phyloP scores from a whole-genome alignment of 495 filamentous ascomycete genomes.

The Clavariopsis aquatica region DNA sequence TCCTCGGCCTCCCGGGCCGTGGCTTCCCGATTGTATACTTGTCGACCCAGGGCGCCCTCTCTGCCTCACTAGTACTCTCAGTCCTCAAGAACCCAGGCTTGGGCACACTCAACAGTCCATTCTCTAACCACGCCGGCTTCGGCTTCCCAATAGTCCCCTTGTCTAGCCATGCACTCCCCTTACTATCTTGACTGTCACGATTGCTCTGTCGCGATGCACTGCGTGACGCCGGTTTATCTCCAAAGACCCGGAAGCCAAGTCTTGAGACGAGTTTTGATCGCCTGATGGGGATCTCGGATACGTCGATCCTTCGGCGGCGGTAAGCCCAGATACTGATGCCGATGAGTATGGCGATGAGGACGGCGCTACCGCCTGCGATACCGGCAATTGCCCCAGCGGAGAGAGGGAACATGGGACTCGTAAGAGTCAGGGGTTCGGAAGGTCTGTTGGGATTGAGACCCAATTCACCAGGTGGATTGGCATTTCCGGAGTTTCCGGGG shows the following conservation, averaged over 20 bases:
- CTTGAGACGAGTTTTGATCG: constrained; percentile 30
- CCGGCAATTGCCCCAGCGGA: constrained; percentile 18
- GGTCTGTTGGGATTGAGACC: background rate
- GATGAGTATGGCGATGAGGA: constrained; percentile 16
- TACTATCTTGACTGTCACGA: background rate
- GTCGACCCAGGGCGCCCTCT: constrained; percentile 12
- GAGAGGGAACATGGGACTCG: constrained; percentile 12
- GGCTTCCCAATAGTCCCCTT: constrained; percentile 24
- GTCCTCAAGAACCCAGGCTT: constrained; percentile 18
- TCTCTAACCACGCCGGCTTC: constrained; percentile 21
- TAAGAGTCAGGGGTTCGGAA: constrained; percentile 7
- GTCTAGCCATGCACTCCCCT: constrained; percentile 13
- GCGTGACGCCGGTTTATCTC: background rate
- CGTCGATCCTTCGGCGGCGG: constrained; percentile 8
- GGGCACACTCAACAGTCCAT: constrained; percentile 28
- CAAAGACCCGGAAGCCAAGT: constrained; percentile 26
- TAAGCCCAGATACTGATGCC: constrained; percentile 2
- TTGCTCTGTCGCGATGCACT: constrained; percentile 2
- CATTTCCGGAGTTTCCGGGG: constrained; percentile 5
- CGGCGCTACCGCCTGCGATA: constrained; percentile 8
- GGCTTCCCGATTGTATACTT: constrained; percentile 17
- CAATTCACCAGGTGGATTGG: constrained; percentile 6
- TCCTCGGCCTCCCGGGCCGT: constrained; percentile 24
- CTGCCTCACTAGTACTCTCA: constrained; percentile 8
- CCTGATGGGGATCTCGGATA: constrained; percentile 31